Base-by-base conservation (phyloP, 2,329 filamentous ascomycete genomes). In the Fusarium tanahbumbuense region DNA sequence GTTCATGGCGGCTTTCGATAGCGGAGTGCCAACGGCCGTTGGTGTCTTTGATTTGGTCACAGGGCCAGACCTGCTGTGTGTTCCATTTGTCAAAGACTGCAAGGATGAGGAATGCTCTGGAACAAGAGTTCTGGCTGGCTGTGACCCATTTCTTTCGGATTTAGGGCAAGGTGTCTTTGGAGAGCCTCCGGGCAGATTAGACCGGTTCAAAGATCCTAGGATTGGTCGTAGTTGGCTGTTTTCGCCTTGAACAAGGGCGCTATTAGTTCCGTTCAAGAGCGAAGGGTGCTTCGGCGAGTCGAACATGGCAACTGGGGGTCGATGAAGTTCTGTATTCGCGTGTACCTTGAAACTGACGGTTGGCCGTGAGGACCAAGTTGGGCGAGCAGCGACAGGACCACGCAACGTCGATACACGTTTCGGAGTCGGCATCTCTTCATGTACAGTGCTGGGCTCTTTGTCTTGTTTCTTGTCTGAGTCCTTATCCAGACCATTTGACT, bases 341-440 rank as follows among this genome's bases (percentile, higher is more conserved):
- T 71, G 67, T 13, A 75, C 54, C n/a, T 72, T 71, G 8, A 76
- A 71, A 25, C 71, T 75, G 13, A 76, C 52, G 2, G 71, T 67
- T 42, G 73, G 73, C 0, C 73, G 64, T 4, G 71, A 68, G 30
- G 72, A 60, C 56, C 65, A 68, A 6, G 60, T 58, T 42, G 65
- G 62, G 6, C 71, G 56, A 27, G 63, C 55, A 42, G 69, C 70
- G 7, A 69, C 56, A 49, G 70, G 69, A 2, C 69, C 69, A 12
- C 73, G 71, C 34, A 56, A 47, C 22, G 57, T 65, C 9, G 62
- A 27, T 46, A 48, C 46, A 41, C 61, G 58, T 40, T 47, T 56
- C 22, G 60, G 55, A 3, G 50, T 63, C 11, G 53, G 10, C 16
- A 41, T 28, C 16, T 53, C 56, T 20, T 68, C 63, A 37, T 57